Base-by-base conservation (phyloP, 345 rosid genomes). In the Combretum micranthum region DNA sequence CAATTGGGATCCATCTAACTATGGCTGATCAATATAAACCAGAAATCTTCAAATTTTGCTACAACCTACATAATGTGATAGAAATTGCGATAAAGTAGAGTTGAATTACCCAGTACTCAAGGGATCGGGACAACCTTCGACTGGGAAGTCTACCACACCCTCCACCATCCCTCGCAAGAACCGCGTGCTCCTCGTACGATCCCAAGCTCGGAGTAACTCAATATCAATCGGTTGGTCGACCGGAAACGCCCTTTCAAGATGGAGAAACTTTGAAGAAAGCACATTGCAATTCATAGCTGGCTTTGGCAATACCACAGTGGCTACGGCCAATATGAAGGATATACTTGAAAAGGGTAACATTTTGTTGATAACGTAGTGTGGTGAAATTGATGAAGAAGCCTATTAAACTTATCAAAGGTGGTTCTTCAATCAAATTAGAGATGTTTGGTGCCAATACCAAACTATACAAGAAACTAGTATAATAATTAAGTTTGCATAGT, bases 61-160 rank as follows among this genome's bases (percentile, higher is more conserved):
- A 18, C 3, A 2, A 58, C 12, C 32, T 20, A 10, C 20, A 23
- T 32, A 22, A 4, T 42, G 57, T 16, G 57, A 23, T 49, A 14
- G 20, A 21, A 15, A 32, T 32, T 11, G 9, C 9, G 9, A 7
- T 32, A 17, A 51, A 4, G 4, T 19, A 44, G 3, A 50, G 46
- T 5, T 43, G 51, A 69, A 62, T 69, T 79, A 91, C 96, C 98
- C 98, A 44, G 78, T 75, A 55, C 84, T 80, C 62, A 59, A 83
- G 50, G 90, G 95, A 84, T 91, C 94, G 63, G 98, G 70, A 61
- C 89, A 72, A 60, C 96, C 98, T 62, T 69, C 68, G 49, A 86
- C 69, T 7, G 93, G 56, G 78, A 76, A 84, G 66, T 71, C 80
- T 17, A 81, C 95, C 52, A 74, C 82, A 7, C 88, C 86, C 14